Base-by-base conservation (phyloP, 2,329 filamentous ascomycete species). In the Xylariaceae sp. region DNA sequence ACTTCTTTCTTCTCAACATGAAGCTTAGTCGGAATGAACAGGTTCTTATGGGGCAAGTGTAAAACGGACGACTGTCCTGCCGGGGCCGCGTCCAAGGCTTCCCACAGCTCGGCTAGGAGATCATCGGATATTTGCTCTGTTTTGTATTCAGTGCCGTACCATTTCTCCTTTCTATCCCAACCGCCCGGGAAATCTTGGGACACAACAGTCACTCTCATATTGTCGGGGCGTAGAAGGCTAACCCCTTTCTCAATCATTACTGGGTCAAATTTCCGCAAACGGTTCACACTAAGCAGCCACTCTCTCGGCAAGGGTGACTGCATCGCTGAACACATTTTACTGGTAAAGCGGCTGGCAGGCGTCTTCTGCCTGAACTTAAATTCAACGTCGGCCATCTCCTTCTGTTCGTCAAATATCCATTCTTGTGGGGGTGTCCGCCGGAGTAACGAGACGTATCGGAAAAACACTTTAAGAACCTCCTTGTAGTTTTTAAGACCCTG, bases 61-160 rank as follows among this genome's bases (percentile, higher is more conserved):
- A 99, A 76, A 43, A 88, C 85, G 10, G 81, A 66, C 0, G 88
- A 80, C 19, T 89, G 81, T 29, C 82, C 77, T 21, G 77, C 74
- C 0, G 78, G 71, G 1, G 80, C 74, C 41, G 80, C 80, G 1
- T 80, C 72, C 29, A 82, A 77, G 1, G 89, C 89, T 55, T 79
- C 72, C 50, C 80, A 77, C 57, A 96, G 78, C 47, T 89, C 85
- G 10, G 78, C 74, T 68, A 95, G 76, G 63, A 96, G 86, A 16
- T 91, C 84, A 13, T 79, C 68, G 0, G 92, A 85, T 34, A 99
- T 88, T 66, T 84, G 87, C 67, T 95, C 88, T 30, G 86, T 80
- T 59, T 84, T 88, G 72, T 96, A 95, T 66, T 97, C 92, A 0
- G 94, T 99, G 8, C 92, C 92, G 64, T 99, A 99, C 94, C 94